Percentiles rank a stretch among this genome's conserved stretches.
These are phyloP conservation scores for Laburnicola sp. DNA, from an alignment of 2,329 filamentous ascomycete species.

Conservation along the genomic window DNA sequence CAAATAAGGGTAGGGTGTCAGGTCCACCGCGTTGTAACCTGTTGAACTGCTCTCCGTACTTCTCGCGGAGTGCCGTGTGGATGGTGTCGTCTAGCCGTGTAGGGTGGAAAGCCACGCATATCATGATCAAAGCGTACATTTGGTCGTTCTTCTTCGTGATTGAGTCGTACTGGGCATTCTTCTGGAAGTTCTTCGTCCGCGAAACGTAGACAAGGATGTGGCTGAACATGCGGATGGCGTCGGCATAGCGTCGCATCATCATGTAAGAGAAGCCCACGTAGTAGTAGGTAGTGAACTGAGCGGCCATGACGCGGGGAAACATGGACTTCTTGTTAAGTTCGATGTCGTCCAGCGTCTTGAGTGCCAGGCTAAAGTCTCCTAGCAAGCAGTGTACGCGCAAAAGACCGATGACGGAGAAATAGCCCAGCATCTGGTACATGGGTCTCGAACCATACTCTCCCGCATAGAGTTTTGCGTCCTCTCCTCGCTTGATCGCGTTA, in stretches of 20 bases:
- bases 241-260: conserved; percentile 99
- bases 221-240: conserved; percentile 99
- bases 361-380: conserved; percentile 94
- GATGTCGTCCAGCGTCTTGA: conserved; percentile 99
- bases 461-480: conserved; percentile 83
- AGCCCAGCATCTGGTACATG: conserved; percentile 96
- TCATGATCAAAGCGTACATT: conserved; percentile 98
- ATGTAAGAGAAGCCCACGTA: conserved; percentile 99
- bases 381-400: conserved; percentile 94
- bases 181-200: conserved; percentile 99
- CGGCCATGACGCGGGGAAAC: conserved; percentile 99
- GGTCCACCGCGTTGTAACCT: conserved; percentile 95
- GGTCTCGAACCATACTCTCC: conserved; percentile 95
- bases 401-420: conserved; percentile 98
- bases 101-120: conserved; percentile 97
- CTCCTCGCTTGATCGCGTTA: conserved; percentile 88
- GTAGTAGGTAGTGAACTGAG: conserved; percentile 99
- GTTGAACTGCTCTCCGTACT: conserved; percentile 97
- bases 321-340: conserved; percentile 99
- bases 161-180: conserved; percentile 96
- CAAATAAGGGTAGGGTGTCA: conserved; percentile 92
- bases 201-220: conserved; percentile 99
- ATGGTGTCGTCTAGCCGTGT: conserved; percentile 98
- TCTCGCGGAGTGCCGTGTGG: conserved; percentile 95
- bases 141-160: conserved; percentile 99